phyloP scores from a whole-genome alignment of 257 asterid genomes.

The Fraxinus americana region DNA sequence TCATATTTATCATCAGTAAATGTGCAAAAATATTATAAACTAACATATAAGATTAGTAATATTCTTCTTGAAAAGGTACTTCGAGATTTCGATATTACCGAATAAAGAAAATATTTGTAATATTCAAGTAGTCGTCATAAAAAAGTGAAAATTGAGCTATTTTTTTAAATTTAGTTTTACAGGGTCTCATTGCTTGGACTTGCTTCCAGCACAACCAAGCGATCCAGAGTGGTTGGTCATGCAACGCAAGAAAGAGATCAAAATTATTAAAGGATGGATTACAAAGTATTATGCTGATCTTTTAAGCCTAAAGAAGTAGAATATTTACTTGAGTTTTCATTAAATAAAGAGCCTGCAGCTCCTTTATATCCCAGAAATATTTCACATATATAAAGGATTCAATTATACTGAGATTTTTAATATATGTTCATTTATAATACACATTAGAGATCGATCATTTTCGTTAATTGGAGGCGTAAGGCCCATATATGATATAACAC shows the following conservation, averaged over 20 bases:
- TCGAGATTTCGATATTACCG: too few relatives aligned
- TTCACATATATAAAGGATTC: too few relatives aligned
- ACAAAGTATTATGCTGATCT: conserved; percentile 33
- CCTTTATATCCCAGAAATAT: neutral
- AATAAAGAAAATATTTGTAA: neutral
- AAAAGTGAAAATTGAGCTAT: neutral
- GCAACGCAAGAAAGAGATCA: conserved; percentile 48
- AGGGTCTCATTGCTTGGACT: conserved; percentile 77
- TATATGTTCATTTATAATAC: neutral
- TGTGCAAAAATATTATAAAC: too few relatives aligned
- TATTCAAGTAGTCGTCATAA: too few relatives aligned
- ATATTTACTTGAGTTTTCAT: neutral
- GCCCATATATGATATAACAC: too few relatives aligned
- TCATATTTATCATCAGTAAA: too few relatives aligned
- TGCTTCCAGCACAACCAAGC: conserved; percentile 24
- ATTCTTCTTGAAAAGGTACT: too few relatives aligned
- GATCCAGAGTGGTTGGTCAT: conserved; percentile 65
- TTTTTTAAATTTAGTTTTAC: neutral
- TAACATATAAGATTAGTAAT: too few relatives aligned
- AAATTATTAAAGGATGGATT: conserved; percentile 34
- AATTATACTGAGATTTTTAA: too few relatives aligned
- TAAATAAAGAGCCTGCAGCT: neutral
- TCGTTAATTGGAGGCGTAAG: too few relatives aligned
- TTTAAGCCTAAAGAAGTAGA: neutral
- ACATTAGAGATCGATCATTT: neutral